Percentiles rank a stretch among this genome's conserved stretches.
Evolutionary conservation across 306 rosid genomes (phyloP).

Genomic region (Corylus heterophylla): DNA sequence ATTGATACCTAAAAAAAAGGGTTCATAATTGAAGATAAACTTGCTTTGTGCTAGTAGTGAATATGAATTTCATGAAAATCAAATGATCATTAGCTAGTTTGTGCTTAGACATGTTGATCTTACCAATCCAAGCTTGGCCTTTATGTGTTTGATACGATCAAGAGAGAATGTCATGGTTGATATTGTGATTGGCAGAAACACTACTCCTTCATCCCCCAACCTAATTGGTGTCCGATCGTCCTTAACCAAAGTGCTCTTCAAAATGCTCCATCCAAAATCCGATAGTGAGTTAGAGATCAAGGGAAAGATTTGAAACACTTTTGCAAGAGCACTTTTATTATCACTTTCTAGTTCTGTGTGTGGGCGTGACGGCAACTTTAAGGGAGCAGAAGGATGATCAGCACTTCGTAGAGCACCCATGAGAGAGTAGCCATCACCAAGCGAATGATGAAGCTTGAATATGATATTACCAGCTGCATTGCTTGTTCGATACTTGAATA

Average conservation of each 20-base stretch:
- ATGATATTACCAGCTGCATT: too few relatives aligned
- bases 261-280: slow-evolving; percentile 41
- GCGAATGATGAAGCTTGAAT: too few relatives aligned
- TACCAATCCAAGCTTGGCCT: too few relatives aligned
- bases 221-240: slow-evolving; percentile 55
- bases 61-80: too few relatives aligned
- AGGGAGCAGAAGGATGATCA: slow-evolving; percentile 7
- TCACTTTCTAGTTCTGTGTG: not conserved
- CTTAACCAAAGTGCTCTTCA: slow-evolving; percentile 40
- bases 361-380: not conserved
- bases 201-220: slow-evolving; percentile 34
- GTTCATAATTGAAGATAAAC: too few relatives aligned
- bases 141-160: too few relatives aligned
- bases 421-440: too few relatives aligned
- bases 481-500: too few relatives aligned
- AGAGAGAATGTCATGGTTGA: slow-evolving; percentile 16
- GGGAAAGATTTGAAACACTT: slow-evolving; percentile 21
- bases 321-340: not conserved
- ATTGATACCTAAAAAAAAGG: too few relatives aligned
- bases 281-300: slow-evolving; percentile 4
- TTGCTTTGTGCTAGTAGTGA: too few relatives aligned
- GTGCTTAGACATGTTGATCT: too few relatives aligned
- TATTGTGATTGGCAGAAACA: slow-evolving; percentile 26
- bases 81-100: too few relatives aligned
- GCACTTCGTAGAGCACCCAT: slow-evolving; percentile 23